Conservation (phyloP, 768 basidiomycete genomes). For the Suillus discolor region DNA sequence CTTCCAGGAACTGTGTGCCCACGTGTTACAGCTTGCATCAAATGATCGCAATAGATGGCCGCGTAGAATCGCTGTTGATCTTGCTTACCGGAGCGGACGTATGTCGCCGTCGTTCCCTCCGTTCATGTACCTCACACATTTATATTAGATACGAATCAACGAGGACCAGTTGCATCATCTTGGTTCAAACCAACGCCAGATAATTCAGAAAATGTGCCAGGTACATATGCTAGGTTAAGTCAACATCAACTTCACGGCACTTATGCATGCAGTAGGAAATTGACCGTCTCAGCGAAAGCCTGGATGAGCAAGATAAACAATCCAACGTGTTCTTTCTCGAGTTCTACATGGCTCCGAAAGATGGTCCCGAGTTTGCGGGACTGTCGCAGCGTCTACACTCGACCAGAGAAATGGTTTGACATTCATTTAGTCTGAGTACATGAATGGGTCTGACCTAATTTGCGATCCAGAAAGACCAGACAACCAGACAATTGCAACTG, state of each 20-base stretch:
- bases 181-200: background rate
- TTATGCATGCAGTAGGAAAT: constrained; percentile 1
- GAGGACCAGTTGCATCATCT: background rate
- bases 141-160: background rate
- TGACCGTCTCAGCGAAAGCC: background rate
- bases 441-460: background rate
- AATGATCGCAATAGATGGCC: background rate
- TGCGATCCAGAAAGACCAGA: background rate
- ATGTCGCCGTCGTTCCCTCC: background rate
- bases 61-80: background rate
- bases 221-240: background rate
- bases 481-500: background rate
- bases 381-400: background rate
- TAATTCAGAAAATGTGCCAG: background rate
- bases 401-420: background rate
- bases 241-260: background rate
- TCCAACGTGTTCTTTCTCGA: background rate
- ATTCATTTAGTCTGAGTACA: background rate
- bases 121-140: background rate
- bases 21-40: background rate
- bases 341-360: background rate
- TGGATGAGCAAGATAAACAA: background rate
- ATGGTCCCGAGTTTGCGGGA: background rate
- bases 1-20: background rate
- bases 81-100: background rate